phyloP scores from a whole-genome alignment of 2,329 filamentous ascomycete genomes.

The Penicillium hesseltinei region DNA sequence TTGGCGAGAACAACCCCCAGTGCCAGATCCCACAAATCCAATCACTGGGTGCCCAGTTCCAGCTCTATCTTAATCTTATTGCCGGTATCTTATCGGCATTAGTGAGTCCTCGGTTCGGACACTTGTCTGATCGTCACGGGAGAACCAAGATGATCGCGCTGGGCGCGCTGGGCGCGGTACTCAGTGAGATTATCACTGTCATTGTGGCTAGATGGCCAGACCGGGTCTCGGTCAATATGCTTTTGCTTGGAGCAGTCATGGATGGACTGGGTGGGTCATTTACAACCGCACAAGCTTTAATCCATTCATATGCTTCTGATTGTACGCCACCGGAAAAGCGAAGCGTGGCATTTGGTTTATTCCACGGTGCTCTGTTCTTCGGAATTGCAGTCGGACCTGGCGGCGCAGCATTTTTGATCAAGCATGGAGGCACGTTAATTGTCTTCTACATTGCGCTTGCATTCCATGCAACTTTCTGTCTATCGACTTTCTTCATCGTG shows the following conservation, averaged over 20 bases:
- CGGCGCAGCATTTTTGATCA: constrained; percentile 74
- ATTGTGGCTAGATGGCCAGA: constrained; percentile 74
- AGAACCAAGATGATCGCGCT: constrained; percentile 71
- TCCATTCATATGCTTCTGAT: constrained; percentile 84
- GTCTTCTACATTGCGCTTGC: constrained; percentile 79
- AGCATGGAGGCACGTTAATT: constrained; percentile 68
- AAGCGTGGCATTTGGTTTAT: constrained; percentile 80
- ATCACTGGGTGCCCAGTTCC: constrained; percentile 72
- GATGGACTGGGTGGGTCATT: constrained; percentile 89
- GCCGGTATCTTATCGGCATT: constrained; percentile 76
- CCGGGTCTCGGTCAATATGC: constrained; percentile 69
- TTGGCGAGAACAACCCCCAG: constrained; percentile 71
- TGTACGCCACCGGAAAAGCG: constrained; percentile 78
- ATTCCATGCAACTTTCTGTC: constrained; percentile 71
- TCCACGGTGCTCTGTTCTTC: constrained; percentile 83
- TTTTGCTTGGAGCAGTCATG: constrained; percentile 71
- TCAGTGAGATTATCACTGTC: constrained; percentile 74
- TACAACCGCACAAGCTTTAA: constrained; percentile 74
- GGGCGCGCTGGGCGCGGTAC: constrained; percentile 70
- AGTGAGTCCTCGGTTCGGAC: constrained; percentile 76
- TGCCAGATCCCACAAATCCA: constrained; percentile 80
- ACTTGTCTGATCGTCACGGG: constrained; percentile 83
- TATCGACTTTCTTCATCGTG: constrained; percentile 67
- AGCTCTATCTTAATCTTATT: constrained; percentile 70
- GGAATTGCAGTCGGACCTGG: constrained; percentile 88